Evolutionary conservation across 208 protist species (phyloP).

Genomic region (Crithidia thermophila): DNA sequence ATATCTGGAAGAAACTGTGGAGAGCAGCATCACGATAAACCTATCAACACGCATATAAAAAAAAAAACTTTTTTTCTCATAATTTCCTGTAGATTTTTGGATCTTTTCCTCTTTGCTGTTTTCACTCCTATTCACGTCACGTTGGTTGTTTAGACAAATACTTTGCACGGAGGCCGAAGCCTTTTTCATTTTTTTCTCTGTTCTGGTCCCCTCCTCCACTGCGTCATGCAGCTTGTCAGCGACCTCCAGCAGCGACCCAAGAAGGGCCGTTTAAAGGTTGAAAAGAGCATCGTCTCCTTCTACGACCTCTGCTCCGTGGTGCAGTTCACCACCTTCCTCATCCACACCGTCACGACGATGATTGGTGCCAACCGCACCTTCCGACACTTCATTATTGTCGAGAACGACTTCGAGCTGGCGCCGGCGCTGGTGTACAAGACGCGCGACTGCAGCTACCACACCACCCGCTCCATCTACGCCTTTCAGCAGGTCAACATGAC

Average conservation of each 20-base stretch:
- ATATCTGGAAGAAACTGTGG: too few relatives aligned
- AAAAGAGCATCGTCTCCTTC: slow-evolving; percentile 61
- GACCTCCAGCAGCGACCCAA: slow-evolving; percentile 70
- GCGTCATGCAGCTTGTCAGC: slow-evolving; percentile 76
- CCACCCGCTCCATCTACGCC: slow-evolving; percentile 55
- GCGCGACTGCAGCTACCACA: slow-evolving; percentile 42
- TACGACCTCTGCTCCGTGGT: slow-evolving; percentile 60
- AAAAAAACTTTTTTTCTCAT: too few relatives aligned
- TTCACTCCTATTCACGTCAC: too few relatives aligned
- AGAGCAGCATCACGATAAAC: too few relatives aligned
- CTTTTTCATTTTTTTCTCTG: slow-evolving; percentile 21
- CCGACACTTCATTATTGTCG: slow-evolving; percentile 41
- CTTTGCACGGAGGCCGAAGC: background rate
- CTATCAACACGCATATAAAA: too few relatives aligned
- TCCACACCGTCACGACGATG: slow-evolving; percentile 52
- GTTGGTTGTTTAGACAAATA: too few relatives aligned
- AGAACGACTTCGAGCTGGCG: slow-evolving; percentile 41
- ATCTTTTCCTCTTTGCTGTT: too few relatives aligned
- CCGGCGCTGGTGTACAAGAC: slow-evolving; percentile 53
- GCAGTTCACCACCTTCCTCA: slow-evolving; percentile 57
- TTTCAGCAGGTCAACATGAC: slow-evolving; percentile 52
- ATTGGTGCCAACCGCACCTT: slow-evolving; percentile 58
- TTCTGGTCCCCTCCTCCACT: slow-evolving; percentile 5
- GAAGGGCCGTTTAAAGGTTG: slow-evolving; percentile 64
- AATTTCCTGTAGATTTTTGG: too few relatives aligned